Conservation (phyloP, 2,329 filamentous ascomycete species). For the Scedosporium boydii region DNA sequence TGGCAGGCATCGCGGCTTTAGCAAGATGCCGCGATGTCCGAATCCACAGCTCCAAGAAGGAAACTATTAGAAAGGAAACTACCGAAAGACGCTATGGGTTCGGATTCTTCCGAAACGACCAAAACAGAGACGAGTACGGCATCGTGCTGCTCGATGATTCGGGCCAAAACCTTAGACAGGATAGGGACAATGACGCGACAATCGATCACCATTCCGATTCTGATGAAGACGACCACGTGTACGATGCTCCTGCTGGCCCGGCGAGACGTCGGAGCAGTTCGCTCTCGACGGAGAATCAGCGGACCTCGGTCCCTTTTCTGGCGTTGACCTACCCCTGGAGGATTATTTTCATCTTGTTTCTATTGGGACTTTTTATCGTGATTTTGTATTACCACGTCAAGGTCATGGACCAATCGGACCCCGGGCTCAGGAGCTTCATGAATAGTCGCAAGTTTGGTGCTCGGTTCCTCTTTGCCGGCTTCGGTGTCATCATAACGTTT, state of each 20-base stretch:
- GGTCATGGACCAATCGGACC: constrained; percentile 2
- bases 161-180: constrained; percentile 11
- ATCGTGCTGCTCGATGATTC: constrained; percentile 19
- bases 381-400: constrained; percentile 29
- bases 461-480: constrained; percentile 29
- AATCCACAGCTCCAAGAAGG: constrained; percentile 11
- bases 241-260: background rate
- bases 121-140: constrained; percentile 20
- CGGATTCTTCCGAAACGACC: constrained; percentile 17
- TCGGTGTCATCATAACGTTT: constrained; percentile 30
- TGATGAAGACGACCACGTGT: constrained; percentile 6
- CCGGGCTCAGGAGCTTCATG: constrained; percentile 22
- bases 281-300: background rate
- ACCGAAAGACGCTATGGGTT: constrained; percentile 17
- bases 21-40: constrained; percentile 19
- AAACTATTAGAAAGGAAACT: constrained; percentile 9
- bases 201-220: background rate
- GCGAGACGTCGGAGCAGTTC: background rate
- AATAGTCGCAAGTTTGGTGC: constrained; percentile 31
- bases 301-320: constrained; percentile 21
- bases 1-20: constrained; percentile 25
- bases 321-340: constrained; percentile 25
- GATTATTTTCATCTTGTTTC: constrained; percentile 19
- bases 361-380: constrained; percentile 23
- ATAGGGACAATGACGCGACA: background rate